Evolutionary conservation across 1,139 yeast species (phyloP), one percentile per base, ranked within the genome.

Genomic region (Kluyveromyces marxianus): DNA sequence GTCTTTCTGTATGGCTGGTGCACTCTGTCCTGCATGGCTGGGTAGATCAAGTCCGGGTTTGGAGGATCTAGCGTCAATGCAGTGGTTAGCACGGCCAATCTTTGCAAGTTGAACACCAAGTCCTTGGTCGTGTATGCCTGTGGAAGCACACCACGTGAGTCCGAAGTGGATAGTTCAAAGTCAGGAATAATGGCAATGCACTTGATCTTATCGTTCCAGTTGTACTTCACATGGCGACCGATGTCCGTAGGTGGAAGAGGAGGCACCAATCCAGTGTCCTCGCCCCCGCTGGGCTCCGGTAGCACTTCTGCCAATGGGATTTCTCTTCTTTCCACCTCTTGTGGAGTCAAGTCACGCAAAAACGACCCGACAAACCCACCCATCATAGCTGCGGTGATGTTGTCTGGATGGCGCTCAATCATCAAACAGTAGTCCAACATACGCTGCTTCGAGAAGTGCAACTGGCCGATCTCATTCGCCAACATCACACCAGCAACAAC

Each of bases 341-440:
- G 75, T 3, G 81, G 79, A 32, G 79, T 71, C 51, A 92, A 71
- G 54, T 87, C 95, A 58, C 95, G 79, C 62, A 92, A 75, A 67
- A 86, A 92, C 1, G 96, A 87, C 34, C 98, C 98, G 35, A 90
- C 95, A 66, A 92, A 92, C 3, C 98, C 97, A 48, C 98, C 98
- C 79, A 90, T 83, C 96, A 92, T 88, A 39, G 98, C 96, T 33
- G 98, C 98, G 25, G 97, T 90, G 60, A 92, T 90, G 66, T 92
- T 92, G 67, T 92, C 98, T 32, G 98, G 98, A 60, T 92, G 98
- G 63, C 97, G 81, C 70, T 92, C 98, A 57, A 92, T 90, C 90
- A 92, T 86, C 56, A 92, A 75, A 65, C 97, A 88, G 70, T 86
- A 92, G 68, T 92, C 98, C 60, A 92, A 74, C 81, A 92, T 76